phyloP scores from a whole-genome alignment of 2,329 filamentous ascomycete genomes.

The Pseudocercospora pini-densiflorae region DNA sequence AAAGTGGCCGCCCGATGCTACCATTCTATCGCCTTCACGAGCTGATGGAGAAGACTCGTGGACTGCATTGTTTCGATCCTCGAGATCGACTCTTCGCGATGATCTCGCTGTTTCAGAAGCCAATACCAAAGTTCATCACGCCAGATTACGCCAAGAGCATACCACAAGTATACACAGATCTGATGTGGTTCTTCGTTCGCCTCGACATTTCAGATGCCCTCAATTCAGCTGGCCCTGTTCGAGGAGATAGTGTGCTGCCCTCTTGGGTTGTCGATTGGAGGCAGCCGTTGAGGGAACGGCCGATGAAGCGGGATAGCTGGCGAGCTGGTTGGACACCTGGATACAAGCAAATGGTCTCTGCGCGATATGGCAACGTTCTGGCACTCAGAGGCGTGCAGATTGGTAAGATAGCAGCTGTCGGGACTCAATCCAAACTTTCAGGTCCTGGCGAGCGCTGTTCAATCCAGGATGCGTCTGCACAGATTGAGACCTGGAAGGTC shows the following conservation, averaged over 20 bases:
- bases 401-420: constrained; percentile 7
- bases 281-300: background rate
- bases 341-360: constrained; percentile 6
- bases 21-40: constrained; percentile 7
- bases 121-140: background rate
- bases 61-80: constrained; percentile 6
- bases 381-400: constrained; percentile 1
- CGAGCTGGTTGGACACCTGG: constrained; percentile 7
- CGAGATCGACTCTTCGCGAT: constrained; percentile 13
- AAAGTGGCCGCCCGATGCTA: background rate
- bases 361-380: background rate
- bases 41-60: constrained; percentile 4
- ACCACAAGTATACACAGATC: constrained; percentile 5
- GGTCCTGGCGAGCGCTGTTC: constrained; percentile 4
- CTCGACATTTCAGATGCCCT: background rate
- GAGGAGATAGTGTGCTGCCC: background rate
- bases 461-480: background rate
- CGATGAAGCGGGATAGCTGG: constrained; percentile 7
- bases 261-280: constrained; percentile 11
- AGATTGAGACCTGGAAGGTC: constrained; percentile 4
- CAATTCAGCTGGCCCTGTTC: constrained; percentile 3
- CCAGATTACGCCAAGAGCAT: constrained; percentile 9
- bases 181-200: constrained; percentile 9
- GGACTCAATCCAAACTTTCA: background rate
- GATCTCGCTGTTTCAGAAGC: constrained; percentile 6